A percentile compares a stretch with the other conserved stretches of the same genome.
phyloP scores from a whole-genome alignment of 129 eudicot genomes.

The Chrysanthemum seticuspe region DNA sequence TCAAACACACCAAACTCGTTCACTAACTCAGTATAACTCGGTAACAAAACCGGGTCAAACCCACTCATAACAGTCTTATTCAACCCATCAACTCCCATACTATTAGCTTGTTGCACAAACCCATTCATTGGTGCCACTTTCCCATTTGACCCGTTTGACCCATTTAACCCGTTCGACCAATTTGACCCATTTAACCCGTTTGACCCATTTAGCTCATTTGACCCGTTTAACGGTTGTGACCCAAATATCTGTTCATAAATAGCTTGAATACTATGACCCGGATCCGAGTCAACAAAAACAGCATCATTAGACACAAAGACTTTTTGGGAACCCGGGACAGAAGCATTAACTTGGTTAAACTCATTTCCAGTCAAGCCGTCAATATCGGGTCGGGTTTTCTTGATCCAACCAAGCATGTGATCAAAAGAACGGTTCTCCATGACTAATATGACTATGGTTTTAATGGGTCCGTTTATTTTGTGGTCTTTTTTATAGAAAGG shows the following conservation, averaged over 20 bases:
- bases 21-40: conserved; percentile 69
- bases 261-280: conserved; percentile 97
- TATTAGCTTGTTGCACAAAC: conserved; percentile 76
- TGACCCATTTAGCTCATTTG: conserved; percentile 64
- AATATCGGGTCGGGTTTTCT: conserved; percentile 76
- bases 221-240: conserved; percentile 30
- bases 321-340: conserved; percentile 54
- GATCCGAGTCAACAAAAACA: conserved; percentile 74
- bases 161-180: conserved; percentile 21
- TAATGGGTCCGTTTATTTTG: conserved; percentile 72
- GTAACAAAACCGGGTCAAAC: conserved; percentile 65
- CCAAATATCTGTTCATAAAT: conserved; percentile 88
- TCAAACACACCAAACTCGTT: conserved; percentile 83
- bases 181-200: no score
- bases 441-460: conserved; percentile 77
- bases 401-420: conserved; percentile 85
- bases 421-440: conserved; percentile 99
- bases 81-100: conserved; percentile 58
- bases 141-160: conserved; percentile 36
- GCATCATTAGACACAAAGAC: conserved; percentile 62
- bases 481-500: conserved; percentile 39
- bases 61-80: conserved; percentile 78
- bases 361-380: conserved; percentile 82
- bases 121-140: conserved; percentile 95
- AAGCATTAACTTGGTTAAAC: conserved; percentile 54